Conservation (phyloP, 345 rosid genomes). For the Citropsis articulata region DNA sequence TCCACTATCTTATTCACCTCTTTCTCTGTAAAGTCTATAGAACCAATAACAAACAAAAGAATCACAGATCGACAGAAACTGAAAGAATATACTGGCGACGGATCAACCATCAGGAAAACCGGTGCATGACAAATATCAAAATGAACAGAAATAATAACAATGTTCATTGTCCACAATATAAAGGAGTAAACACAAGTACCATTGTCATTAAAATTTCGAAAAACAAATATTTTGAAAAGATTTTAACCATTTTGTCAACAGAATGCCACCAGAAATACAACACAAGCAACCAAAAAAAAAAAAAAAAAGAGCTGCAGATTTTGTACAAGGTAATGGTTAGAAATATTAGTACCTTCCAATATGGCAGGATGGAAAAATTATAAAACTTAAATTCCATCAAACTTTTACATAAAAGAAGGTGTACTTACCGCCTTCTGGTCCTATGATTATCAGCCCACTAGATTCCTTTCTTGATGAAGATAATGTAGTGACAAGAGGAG, state of each 20-base stretch:
- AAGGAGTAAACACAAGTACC: neutral
- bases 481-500: constrained; percentile 59
- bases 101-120: neutral
- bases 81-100: neutral
- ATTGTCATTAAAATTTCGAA: neutral
- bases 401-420: neutral
- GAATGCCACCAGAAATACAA: neutral
- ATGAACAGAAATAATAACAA: neutral
- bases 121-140: neutral
- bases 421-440: constrained; percentile 88
- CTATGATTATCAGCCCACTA: constrained; percentile 61
- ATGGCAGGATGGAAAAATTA: neutral
- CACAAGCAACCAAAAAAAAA: neutral
- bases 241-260: neutral
- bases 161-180: neutral
- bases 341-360: neutral
- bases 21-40: constrained; percentile 54
- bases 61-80: neutral
- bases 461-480: constrained; percentile 42
- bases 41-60: neutral
- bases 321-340: neutral
- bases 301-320: neutral
- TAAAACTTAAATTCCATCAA: neutral
- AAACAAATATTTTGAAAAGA: neutral
- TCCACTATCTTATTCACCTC: constrained; percentile 55